A percentile compares a stretch with the other conserved stretches of the same genome.
phyloP scores from a whole-genome alignment of 1,139 yeast species.

The Scheffersomyces illinoinensis region DNA sequence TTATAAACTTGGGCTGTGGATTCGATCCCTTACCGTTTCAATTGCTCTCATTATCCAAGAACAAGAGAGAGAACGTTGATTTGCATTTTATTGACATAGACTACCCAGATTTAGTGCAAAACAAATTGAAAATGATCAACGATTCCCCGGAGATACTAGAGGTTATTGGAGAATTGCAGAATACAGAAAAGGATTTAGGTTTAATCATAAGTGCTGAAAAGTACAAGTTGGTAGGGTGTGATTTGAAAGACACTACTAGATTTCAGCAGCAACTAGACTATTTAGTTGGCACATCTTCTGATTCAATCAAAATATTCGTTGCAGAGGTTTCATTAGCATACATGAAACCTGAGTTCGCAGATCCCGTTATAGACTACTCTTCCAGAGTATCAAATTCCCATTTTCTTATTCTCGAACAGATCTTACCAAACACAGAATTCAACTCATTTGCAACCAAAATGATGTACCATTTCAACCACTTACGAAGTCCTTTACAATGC shows the following conservation, averaged over 20 bases:
- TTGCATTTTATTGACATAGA: constrained; percentile 69
- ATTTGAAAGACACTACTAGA: constrained; percentile 51
- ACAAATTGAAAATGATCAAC: constrained; percentile 54
- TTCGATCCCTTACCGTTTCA: constrained; percentile 80
- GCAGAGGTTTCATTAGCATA: constrained; percentile 86
- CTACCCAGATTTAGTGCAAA: constrained; percentile 64
- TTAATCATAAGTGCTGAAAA: constrained; percentile 42
- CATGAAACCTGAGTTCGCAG: constrained; percentile 71
- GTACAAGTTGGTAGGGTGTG: constrained; percentile 72
- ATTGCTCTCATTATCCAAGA: constrained; percentile 33
- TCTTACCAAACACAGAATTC: constrained; percentile 60
- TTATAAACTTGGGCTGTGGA: constrained; percentile 81
- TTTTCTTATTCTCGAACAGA: constrained; percentile 69
- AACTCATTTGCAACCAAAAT: constrained; percentile 76
- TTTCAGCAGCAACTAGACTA: constrained; percentile 40
- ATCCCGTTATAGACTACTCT: constrained; percentile 56
- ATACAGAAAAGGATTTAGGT: constrained; percentile 12
- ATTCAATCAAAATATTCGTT: constrained; percentile 56
- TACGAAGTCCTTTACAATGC: constrained; percentile 71
- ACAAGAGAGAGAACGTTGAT: constrained; percentile 16
- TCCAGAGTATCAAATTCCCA: constrained; percentile 50
- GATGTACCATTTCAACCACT: constrained; percentile 68
- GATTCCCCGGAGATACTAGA: constrained; percentile 46
- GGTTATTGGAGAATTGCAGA: constrained; percentile 41
- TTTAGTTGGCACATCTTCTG: constrained; percentile 18